These are phyloP conservation scores for Meyerozyma elateridarum DNA, from an alignment of 1,139 yeast species.

Conservation along the genomic window DNA sequence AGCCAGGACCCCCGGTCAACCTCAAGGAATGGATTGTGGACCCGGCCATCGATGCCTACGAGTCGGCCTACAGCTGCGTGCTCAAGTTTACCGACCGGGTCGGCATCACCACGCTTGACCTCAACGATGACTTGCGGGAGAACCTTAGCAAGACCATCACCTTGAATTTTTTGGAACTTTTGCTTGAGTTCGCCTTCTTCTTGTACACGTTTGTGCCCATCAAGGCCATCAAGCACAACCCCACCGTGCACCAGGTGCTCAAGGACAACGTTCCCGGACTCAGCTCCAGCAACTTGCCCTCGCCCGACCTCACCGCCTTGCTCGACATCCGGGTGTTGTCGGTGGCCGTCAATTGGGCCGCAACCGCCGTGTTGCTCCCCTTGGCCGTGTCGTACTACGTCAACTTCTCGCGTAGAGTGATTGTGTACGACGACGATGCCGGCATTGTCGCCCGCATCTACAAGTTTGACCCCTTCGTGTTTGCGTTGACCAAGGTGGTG, in stretches of 20 bases:
- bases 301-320: conserved; percentile 37
- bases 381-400: conserved; percentile 44
- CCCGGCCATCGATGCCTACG: conserved; percentile 33
- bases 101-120: conserved; percentile 38
- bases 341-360: conserved; percentile 38
- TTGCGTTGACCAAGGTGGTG: conserved; percentile 47
- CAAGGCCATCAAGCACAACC: conserved; percentile 36
- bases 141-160: conserved; percentile 45
- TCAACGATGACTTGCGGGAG: conserved; percentile 45
- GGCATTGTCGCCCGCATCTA: conserved; percentile 38
- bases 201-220: conserved; percentile 32
- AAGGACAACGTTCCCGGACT: conserved; percentile 32
- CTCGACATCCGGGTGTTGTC: conserved; percentile 24
- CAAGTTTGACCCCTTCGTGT: conserved; percentile 53
- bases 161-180: conserved; percentile 38
- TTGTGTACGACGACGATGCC: conserved; percentile 19
- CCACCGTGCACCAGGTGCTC: conserved; percentile 35
- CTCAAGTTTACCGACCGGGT: conserved; percentile 35
- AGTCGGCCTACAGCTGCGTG: conserved; percentile 23
- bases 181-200: conserved; percentile 34
- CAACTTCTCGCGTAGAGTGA: conserved; percentile 48
- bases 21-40: conserved; percentile 36
- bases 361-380: conserved; percentile 41
- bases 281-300: conserved; percentile 19
- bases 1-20: conserved; percentile 39